Evolutionary conservation across 495 filamentous ascomycete species (phyloP), one percentile per base, ranked within the genome.

Genomic region (Articulospora tetracladia): DNA sequence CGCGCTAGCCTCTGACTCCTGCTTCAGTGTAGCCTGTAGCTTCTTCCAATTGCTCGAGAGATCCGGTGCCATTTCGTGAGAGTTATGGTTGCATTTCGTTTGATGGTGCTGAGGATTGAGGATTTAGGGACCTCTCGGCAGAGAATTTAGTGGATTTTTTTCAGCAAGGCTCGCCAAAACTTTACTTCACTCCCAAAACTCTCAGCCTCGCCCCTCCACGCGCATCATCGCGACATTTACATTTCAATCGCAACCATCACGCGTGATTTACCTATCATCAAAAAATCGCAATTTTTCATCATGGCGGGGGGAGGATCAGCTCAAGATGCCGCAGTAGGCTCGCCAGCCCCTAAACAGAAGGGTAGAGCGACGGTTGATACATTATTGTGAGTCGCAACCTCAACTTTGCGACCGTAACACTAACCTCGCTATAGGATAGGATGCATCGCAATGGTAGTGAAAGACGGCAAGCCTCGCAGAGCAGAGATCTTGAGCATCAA

Each of bases 401-500:
- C 24, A 17, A 27, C 44, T 20, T 64, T 58, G 46, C 39, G 47
- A 66, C 30, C 19, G 20, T 17, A 22, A 50, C 52, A 39, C 74
- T 66, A 71, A 73, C 30, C 74, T 68, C 30, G 61, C 76, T 59
- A 81, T 53, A 76, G 74, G 41, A 71, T 77, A 27, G 77, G 83
- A 60, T 84, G 76, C 62, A 76, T 80, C 56, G 76, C 76, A 36
- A 72, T 72, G 68, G 78, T 80, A 17, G 70, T 67, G 44, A 83
- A 83, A 87, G 90, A 96, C 73, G 91, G 91, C 49, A 86, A 92
- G 70, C 78, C 87, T 56, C 86, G 94, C 53, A 92, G 91, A 75
- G 94, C 94, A 53, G 94, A 97, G 72, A 97, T 98, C 58, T 74
- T 98, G 13, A 91, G 89, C 25, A 93, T 97, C 46, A 83, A 86